Evolutionary conservation across 2,329 filamentous ascomycete species (phyloP).

Genomic region (Huntiella decipiens): DNA sequence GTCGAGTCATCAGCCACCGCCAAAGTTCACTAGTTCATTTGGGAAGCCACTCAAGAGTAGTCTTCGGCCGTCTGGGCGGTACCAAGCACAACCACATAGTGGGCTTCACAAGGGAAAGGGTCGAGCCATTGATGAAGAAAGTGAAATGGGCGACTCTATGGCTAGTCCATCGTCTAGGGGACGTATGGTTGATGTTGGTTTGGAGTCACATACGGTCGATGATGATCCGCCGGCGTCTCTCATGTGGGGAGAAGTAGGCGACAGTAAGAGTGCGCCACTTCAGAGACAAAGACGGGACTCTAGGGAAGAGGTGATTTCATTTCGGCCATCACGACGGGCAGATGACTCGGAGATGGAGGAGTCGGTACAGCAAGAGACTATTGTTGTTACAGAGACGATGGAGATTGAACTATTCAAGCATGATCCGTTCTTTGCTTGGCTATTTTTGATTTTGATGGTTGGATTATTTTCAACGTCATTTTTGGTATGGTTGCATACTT

Average conservation of each 20-base stretch:
- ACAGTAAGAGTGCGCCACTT: constrained; percentile 40
- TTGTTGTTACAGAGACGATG: constrained; percentile 3
- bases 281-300: constrained; percentile 28
- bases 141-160: constrained; percentile 20
- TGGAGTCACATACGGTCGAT: constrained; percentile 47
- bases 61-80: constrained; percentile 1
- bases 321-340: constrained; percentile 13
- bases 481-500: constrained; percentile 76
- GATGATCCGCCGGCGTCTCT: constrained; percentile 42
- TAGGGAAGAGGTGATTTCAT: neutral
- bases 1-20: constrained; percentile 4
- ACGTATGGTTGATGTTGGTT: constrained; percentile 71
- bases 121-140: constrained; percentile 23
- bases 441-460: constrained; percentile 71
- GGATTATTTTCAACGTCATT: constrained; percentile 76
- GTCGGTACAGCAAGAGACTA: constrained; percentile 15
- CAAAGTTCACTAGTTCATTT: constrained; percentile 12
- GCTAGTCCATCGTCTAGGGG: constrained; percentile 18
- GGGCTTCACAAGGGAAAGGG: constrained; percentile 7
- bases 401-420: constrained; percentile 57
- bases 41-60: constrained; percentile 40
- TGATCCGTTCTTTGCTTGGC: constrained; percentile 78
- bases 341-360: constrained; percentile 30
- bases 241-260: constrained; percentile 28
- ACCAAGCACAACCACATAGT: neutral